Base-by-base conservation (phyloP, 2,329 filamentous ascomycete genomes). In the Diplodia sapinea region DNA sequence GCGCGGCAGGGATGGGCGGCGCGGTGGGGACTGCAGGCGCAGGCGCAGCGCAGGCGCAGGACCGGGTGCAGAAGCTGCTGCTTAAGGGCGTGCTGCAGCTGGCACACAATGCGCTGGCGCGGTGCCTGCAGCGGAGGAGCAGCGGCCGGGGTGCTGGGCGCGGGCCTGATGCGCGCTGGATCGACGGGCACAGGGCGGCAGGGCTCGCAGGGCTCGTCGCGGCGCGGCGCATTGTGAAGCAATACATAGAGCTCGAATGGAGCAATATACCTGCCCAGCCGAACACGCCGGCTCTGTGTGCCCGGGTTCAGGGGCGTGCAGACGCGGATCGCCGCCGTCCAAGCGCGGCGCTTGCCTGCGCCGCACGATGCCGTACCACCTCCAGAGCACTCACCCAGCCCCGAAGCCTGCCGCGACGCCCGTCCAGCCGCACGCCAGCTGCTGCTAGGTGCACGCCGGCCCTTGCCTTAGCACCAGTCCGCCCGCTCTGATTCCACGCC, bases 1-100 rank as follows among this genome's bases (percentile, higher is more conserved):
- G 54, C 38, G 54, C 51, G 33, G 29, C 51, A 20, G 31, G 31
- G 31, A 7, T 33, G 31, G 31, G 31, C 31, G 5, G 31, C 31
- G 31, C 31, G 31, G 31, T 33, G 33, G 33, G n/a, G 36, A 29
- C 23, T 2, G 23, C 23, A 23, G 23, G 23, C 23, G 23, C 23
- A 23, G 23, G 23, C 23, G 23, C 23, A 23, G 23, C 29, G 33
- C 29, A 52, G 59, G 59, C 40, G 49, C 62, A 65, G 50, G 62
- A 31, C 50, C 62, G 55, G 50, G 38, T 36, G 38, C 51, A 55
- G 50, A 56, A 33, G 51, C 63, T 49, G 63, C 40, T 61, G 57
- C 29, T 61, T 61, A 61, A 61, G 56, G 56, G 55, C 52, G 50
- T 36, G 33, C 49, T 36, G 33, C 33, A 36, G 33, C 33, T 12